Percentiles rank a stretch among this genome's conserved stretches.
These are phyloP conservation scores for Hagleromyces aurorensis DNA, from an alignment of 805 yeast species.

Conservation along the genomic window DNA sequence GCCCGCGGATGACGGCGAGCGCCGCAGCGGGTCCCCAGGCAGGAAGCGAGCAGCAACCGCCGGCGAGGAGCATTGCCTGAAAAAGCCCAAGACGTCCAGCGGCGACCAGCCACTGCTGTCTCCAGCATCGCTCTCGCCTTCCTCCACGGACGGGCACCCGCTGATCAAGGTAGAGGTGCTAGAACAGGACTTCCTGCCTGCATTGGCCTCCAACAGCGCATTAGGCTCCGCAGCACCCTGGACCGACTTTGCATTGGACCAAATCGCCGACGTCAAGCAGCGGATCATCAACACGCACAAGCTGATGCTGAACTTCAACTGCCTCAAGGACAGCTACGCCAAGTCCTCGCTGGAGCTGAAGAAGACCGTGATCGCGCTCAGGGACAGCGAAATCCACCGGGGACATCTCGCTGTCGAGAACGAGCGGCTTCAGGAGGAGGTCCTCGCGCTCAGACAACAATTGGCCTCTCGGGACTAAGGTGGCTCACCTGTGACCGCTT, in stretches of 20 bases:
- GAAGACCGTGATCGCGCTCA: constrained; percentile 27
- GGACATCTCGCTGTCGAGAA: constrained; percentile 33
- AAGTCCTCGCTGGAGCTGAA: constrained; percentile 30
- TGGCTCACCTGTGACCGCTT: too few species aligned
- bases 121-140: constrained; percentile 33
- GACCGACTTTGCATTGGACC: constrained; percentile 26
- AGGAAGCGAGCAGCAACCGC: too few species aligned
- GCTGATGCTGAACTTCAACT: constrained; percentile 26
- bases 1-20: too few species aligned
- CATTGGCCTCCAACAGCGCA: neutral
- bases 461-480: constrained; percentile 1
- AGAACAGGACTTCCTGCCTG: constrained; percentile 1
- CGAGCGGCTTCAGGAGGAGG: constrained; percentile 31
- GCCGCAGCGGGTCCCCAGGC: too few species aligned
- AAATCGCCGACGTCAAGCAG: constrained; percentile 27
- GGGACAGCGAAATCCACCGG: constrained; percentile 33
- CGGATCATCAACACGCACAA: constrained; percentile 30
- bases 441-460: constrained; percentile 17
- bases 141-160: constrained; percentile 17
- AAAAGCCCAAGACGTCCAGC: too few species aligned
- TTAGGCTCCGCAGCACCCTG: constrained; percentile 15
- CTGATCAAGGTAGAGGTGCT: constrained; percentile 1
- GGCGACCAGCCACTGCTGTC: constrained; percentile 27
- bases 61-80: too few species aligned
- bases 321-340: constrained; percentile 29